Percentiles rank a stretch among this genome's conserved stretches.
These are phyloP conservation scores for Fraxinus anomala DNA, from an alignment of 257 asterid genomes.

Conservation along the genomic window DNA sequence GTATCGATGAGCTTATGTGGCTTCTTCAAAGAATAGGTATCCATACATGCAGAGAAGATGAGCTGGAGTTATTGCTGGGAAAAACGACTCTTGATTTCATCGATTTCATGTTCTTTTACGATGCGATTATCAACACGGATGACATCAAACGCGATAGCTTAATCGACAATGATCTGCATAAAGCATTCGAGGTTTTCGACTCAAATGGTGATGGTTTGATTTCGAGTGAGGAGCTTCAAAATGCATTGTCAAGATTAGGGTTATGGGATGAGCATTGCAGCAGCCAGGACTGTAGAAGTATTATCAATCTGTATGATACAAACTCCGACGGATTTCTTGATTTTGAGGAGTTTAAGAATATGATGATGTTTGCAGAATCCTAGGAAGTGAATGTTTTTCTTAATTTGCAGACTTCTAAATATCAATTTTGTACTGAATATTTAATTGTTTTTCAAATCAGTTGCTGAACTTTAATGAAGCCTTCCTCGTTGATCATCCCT, in stretches of 20 bases:
- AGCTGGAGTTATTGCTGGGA: conserved; percentile 31
- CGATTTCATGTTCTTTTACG: conserved; percentile 37
- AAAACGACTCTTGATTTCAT: conserved; percentile 30
- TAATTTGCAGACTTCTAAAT: too few species aligned
- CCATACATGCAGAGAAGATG: conserved; percentile 27
- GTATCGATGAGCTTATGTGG: conserved; percentile 36
- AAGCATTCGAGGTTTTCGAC: conserved; percentile 37
- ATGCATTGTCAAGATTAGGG: conserved; percentile 32
- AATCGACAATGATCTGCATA: conserved; percentile 18
- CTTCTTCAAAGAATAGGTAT: conserved; percentile 33
- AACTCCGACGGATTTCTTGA: conserved; percentile 66
- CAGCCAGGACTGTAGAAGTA: conserved; percentile 36
- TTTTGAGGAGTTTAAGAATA: conserved; percentile 62
- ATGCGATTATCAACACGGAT: conserved; percentile 20
- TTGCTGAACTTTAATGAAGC: background rate
- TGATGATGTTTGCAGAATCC: conserved; percentile 43
- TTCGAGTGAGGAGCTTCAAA: conserved; percentile 36
- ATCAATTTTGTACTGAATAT: too few species aligned
- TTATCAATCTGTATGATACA: conserved; percentile 47
- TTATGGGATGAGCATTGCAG: conserved; percentile 34
- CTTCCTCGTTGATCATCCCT: too few species aligned
- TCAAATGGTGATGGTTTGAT: conserved; percentile 39
- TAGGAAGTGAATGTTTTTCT: background rate
- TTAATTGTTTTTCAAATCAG: too few species aligned
- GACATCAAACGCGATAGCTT: background rate